These are phyloP conservation scores for Sphaerosporella brunnea DNA, from an alignment of 495 filamentous ascomycete species.

Conservation along the genomic window DNA sequence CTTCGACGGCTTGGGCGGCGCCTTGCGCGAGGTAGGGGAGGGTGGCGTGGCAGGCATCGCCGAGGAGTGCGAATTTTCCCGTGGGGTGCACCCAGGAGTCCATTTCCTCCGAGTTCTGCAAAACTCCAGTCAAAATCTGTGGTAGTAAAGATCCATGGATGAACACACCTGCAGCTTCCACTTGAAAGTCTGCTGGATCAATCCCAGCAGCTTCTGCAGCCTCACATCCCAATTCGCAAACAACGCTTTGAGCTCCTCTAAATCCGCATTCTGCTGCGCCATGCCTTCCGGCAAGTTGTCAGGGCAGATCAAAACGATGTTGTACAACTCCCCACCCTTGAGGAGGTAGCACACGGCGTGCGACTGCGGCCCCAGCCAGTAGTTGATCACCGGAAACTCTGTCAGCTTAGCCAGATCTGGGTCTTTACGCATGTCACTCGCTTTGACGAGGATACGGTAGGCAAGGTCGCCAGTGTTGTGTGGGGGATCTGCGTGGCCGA, in stretches of 20 bases:
- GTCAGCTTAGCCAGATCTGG: conserved; percentile 31
- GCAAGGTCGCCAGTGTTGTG: conserved; percentile 42
- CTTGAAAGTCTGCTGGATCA: conserved; percentile 33
- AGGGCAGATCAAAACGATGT: conserved; percentile 39
- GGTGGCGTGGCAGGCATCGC: conserved; percentile 51
- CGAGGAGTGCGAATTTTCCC: conserved; percentile 28
- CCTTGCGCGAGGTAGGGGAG: conserved; percentile 49
- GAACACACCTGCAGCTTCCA: conserved; percentile 30
- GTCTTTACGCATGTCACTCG: conserved; percentile 33
- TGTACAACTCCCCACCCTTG: conserved; percentile 35
- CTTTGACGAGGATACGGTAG: conserved; percentile 39
- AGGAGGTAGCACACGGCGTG: conserved; percentile 44
- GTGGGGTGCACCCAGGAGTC: conserved; percentile 28
- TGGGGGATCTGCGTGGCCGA: conserved; percentile 31
- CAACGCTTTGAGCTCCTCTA: conserved; percentile 33
- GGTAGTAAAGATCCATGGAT: too few relatives aligned
- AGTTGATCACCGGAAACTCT: conserved; percentile 40
- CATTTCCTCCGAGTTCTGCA: conserved; percentile 26
- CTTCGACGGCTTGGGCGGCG: conserved; percentile 38
- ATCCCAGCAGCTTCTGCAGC: conserved; percentile 31
- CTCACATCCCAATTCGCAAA: conserved; percentile 39
- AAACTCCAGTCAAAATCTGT: too few relatives aligned
- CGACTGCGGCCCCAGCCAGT: conserved; percentile 47
- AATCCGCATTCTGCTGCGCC: conserved; percentile 30
- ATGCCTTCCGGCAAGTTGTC: conserved; percentile 34